Percentiles rank a stretch among this genome's conserved stretches.
Conservation (phyloP, 129 eudicot species). For the Flaveria linearis region DNA sequence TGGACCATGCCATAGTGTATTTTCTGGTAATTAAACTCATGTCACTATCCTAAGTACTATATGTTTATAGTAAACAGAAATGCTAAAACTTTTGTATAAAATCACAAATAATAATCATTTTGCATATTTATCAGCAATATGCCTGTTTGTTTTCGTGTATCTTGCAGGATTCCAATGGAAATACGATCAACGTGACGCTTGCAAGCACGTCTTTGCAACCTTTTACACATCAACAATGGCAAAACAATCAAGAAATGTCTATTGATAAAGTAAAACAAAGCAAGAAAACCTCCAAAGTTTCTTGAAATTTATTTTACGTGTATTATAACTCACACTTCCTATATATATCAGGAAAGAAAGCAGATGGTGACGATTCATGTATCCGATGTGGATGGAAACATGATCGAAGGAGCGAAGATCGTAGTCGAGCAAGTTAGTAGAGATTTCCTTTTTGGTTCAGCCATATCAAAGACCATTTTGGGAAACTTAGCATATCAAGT, state of each 20-base stretch:
- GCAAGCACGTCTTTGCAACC: slow-evolving; percentile 53
- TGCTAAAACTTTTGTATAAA: not conserved
- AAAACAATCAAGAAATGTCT: slow-evolving; percentile 36
- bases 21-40: slow-evolving; percentile 41
- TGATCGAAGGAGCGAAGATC: slow-evolving; percentile 46
- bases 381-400: slow-evolving; percentile 44
- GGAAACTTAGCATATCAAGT: slow-evolving; percentile 64
- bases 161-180: slow-evolving; percentile 34
- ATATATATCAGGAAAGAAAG: slow-evolving; percentile 50
- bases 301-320: not conserved
- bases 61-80: no score
- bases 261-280: slow-evolving; percentile 36
- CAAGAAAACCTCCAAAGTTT: slow-evolving; percentile 2
- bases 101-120: not conserved
- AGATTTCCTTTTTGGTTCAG: slow-evolving; percentile 68
- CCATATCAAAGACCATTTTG: slow-evolving; percentile 54
- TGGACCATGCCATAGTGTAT: slow-evolving; percentile 31
- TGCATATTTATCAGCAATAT: not conserved
- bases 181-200: slow-evolving; percentile 28
- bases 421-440: slow-evolving; percentile 46
- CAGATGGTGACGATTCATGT: slow-evolving; percentile 55
- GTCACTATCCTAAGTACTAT: not conserved
- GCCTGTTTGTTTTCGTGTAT: not conserved
- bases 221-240: slow-evolving; percentile 52
- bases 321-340: not conserved